Percentiles rank a stretch among this genome's conserved stretches.
Conservation (phyloP, 768 basidiomycete genomes). For the Tephrocybe rancida region DNA sequence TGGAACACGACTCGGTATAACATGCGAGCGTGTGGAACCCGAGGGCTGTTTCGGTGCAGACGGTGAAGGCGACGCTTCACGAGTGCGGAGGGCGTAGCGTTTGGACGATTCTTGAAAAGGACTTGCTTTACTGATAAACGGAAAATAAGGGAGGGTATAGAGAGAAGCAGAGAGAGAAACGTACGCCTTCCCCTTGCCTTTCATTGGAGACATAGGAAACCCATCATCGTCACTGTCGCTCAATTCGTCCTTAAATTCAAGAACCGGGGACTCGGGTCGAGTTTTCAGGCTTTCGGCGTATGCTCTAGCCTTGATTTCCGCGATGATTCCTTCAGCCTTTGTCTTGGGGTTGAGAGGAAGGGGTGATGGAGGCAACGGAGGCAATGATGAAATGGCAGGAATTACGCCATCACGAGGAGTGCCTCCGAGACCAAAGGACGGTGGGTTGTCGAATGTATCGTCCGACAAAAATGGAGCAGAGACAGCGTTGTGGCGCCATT, state of each 20-base stretch:
- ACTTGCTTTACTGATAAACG: neutral
- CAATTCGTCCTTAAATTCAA: conserved; percentile 44
- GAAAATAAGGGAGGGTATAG: neutral
- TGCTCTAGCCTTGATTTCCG: conserved; percentile 65
- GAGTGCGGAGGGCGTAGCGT: conserved; percentile 11
- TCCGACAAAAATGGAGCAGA: conserved; percentile 13
- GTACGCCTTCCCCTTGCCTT: conserved; percentile 15
- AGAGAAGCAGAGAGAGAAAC: neutral
- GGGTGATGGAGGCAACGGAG: conserved; percentile 32
- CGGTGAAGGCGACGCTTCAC: conserved; percentile 12
- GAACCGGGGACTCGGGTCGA: conserved; percentile 38
- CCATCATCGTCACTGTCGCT: conserved; percentile 55
- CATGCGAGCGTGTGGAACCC: conserved; percentile 6
- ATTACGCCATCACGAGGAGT: conserved; percentile 22
- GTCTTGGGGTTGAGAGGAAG: conserved; percentile 34
- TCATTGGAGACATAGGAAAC: conserved; percentile 17
- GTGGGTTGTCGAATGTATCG: conserved; percentile 6
- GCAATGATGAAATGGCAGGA: conserved; percentile 19
- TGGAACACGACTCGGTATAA: conserved; percentile 9
- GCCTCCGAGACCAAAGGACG: conserved; percentile 1
- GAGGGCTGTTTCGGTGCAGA: conserved; percentile 8
- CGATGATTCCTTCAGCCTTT: conserved; percentile 63
- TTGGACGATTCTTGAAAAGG: neutral
- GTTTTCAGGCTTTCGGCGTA: conserved; percentile 47
- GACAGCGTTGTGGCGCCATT: conserved; percentile 41